These are phyloP conservation scores for Arachnopeziza araneosa DNA, from an alignment of 2,329 filamentous ascomycete genomes.

Conservation along the genomic window DNA sequence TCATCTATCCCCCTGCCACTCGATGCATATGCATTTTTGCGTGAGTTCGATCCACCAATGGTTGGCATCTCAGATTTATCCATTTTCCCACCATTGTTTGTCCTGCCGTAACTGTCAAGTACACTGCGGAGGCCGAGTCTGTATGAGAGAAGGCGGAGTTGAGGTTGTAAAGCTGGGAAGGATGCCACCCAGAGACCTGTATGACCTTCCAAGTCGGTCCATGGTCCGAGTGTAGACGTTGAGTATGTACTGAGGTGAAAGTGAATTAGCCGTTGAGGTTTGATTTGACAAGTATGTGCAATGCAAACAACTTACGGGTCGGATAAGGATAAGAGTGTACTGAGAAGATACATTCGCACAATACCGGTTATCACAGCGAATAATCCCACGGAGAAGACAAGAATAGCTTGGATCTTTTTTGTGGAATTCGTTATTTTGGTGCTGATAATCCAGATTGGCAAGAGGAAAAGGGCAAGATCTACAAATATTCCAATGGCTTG, in stretches of 20 bases:
- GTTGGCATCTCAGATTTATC: background rate
- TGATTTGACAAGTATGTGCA: no score
- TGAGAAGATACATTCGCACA: conserved; percentile 30
- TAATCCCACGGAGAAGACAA: conserved; percentile 34
- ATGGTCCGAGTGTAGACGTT: conserved; percentile 8
- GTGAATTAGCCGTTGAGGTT: background rate
- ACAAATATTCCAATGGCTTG: conserved; percentile 31
- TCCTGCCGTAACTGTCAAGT: background rate
- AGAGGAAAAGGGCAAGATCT: conserved; percentile 32
- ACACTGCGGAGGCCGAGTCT: conserved; percentile 4
- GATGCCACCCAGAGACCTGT: conserved; percentile 39
- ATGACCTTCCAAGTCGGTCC: conserved; percentile 34
- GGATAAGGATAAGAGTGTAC: conserved; percentile 1
- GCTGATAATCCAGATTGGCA: conserved; percentile 35
- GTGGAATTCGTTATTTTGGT: conserved; percentile 33
- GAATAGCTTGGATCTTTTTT: conserved; percentile 31
- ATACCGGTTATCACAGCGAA: conserved; percentile 36
- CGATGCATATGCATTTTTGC: background rate
- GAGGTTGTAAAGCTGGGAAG: conserved; percentile 36
- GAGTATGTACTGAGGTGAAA: background rate
- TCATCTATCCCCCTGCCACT: background rate
- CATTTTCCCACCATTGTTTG: background rate
- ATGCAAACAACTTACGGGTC: conserved; percentile 1
- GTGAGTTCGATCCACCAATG: background rate
- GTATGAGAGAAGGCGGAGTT: conserved; percentile 28